These are phyloP conservation scores for Phylloporus scabripes DNA, from an alignment of 768 basidiomycete species.

Conservation along the genomic window DNA sequence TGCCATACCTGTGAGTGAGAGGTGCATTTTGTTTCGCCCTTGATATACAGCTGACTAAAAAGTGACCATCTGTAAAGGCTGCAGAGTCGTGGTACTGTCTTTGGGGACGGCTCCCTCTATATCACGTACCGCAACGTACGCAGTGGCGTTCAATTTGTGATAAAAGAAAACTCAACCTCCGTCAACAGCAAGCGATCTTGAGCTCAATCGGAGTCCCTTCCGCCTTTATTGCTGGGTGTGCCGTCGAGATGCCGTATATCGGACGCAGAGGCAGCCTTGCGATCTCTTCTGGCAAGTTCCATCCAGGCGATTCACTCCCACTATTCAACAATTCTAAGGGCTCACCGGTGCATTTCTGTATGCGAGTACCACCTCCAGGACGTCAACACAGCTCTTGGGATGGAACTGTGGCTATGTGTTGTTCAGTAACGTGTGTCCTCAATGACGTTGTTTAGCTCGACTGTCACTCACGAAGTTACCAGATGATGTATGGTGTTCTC, in stretches of 20 bases:
- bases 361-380: slow-evolving; percentile 54
- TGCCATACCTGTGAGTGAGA: slow-evolving; percentile 45
- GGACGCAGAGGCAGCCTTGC: slow-evolving; percentile 66
- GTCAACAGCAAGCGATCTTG: slow-evolving; percentile 58
- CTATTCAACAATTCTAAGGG: slow-evolving; percentile 47
- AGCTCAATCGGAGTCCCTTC: slow-evolving; percentile 66
- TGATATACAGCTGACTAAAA: background rate
- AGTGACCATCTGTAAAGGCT: slow-evolving; percentile 39
- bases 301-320: slow-evolving; percentile 16
- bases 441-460: background rate
- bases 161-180: background rate
- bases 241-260: slow-evolving; percentile 58
- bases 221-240: slow-evolving; percentile 64
- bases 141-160: background rate
- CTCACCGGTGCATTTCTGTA: slow-evolving; percentile 74
- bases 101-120: slow-evolving; percentile 65
- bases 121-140: slow-evolving; percentile 69
- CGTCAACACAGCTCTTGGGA: slow-evolving; percentile 60
- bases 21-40: background rate
- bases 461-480: background rate
- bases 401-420: slow-evolving; percentile 81
- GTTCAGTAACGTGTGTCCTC: slow-evolving; percentile 45
- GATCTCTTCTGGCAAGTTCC: slow-evolving; percentile 52
- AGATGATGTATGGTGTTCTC: slow-evolving; percentile 74
- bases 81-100: slow-evolving; percentile 55